Percentiles rank a stretch among this genome's conserved stretches.
These are phyloP conservation scores for Thraustochytrium striatum DNA, from an alignment of 352 stramenopile genomes.

Conservation along the genomic window DNA sequence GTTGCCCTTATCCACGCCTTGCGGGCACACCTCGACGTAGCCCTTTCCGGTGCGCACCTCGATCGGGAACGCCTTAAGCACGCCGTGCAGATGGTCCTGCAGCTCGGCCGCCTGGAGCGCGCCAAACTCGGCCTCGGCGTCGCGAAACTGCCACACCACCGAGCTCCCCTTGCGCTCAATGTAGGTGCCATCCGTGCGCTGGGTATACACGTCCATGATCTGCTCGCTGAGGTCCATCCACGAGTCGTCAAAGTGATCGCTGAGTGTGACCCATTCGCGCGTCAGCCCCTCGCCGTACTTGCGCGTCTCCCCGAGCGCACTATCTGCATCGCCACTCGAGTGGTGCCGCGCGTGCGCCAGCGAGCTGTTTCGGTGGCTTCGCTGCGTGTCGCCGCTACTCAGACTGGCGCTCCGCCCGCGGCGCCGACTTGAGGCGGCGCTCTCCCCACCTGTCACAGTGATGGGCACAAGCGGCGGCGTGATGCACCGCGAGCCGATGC, in stretches of 20 bases:
- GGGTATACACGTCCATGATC: conserved; percentile 99
- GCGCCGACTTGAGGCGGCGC: too few species aligned
- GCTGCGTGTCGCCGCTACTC: too few species aligned
- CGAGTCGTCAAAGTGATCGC: conserved; percentile 79
- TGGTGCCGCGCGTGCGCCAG: too few species aligned
- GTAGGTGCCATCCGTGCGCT: conserved; percentile 96
- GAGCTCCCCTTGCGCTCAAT: conserved; percentile 98
- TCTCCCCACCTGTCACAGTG: too few species aligned
- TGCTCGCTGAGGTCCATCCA: conserved; percentile 94
- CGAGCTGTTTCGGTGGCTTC: too few species aligned
- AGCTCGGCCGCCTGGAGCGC: conserved; percentile 96
- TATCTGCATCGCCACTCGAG: conserved; percentile 51
- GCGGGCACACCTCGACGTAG: conserved; percentile 96
- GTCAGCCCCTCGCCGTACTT: neutral
- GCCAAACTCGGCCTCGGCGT: conserved; percentile 98
- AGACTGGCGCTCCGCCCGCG: conserved; percentile 50
- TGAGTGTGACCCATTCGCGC: conserved; percentile 47
- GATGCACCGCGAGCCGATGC: too few species aligned
- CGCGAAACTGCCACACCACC: conserved; percentile 97
- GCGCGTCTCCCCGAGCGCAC: conserved; percentile 63
- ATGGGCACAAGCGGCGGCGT: too few species aligned
- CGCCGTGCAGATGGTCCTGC: conserved; percentile 91
- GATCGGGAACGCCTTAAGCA: conserved; percentile 90
- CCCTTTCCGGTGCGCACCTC: conserved; percentile 85
- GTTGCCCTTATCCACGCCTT: conserved; percentile 96